Conservation (phyloP, 305 asterid species). For the Fraxinus paxiana region DNA sequence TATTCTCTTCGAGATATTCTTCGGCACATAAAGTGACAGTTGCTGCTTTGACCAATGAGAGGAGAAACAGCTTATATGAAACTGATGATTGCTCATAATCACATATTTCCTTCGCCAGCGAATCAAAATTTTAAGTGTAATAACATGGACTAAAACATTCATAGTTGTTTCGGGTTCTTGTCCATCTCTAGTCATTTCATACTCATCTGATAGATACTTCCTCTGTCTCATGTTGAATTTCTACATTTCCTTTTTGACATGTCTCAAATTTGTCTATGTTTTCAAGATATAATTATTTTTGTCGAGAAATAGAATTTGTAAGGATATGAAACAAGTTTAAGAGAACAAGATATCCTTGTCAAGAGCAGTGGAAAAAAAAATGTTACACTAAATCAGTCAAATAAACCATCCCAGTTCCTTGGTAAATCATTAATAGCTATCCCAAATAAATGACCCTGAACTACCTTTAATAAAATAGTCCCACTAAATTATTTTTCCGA, state of each 20-base stretch:
- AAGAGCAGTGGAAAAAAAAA: neutral
- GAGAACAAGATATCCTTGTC: neutral
- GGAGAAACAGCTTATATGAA: neutral
- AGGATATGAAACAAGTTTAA: neutral
- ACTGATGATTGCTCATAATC: neutral
- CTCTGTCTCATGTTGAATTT: neutral
- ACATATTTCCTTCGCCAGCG: neutral
- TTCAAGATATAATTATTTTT: neutral
- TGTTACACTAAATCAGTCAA: neutral
- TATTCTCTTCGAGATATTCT: neutral
- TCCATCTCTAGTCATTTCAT: constrained; percentile 7
- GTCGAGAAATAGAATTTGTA: neutral
- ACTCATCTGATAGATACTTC: neutral
- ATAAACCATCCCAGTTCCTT: constrained; percentile 3
- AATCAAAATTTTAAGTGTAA: neutral
- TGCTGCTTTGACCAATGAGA: neutral
- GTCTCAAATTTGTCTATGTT: neutral
- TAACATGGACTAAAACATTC: neutral
- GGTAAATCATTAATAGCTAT: constrained; percentile 6
- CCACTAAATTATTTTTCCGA: constrained; percentile 1
- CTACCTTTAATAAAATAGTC: constrained; percentile 16
- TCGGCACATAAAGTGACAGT: neutral
- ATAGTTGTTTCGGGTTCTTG: neutral
- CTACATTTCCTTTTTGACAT: neutral
- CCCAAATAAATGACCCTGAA: neutral